Base-by-base conservation (phyloP, 345 rosid species). In the Salix purpurea region DNA sequence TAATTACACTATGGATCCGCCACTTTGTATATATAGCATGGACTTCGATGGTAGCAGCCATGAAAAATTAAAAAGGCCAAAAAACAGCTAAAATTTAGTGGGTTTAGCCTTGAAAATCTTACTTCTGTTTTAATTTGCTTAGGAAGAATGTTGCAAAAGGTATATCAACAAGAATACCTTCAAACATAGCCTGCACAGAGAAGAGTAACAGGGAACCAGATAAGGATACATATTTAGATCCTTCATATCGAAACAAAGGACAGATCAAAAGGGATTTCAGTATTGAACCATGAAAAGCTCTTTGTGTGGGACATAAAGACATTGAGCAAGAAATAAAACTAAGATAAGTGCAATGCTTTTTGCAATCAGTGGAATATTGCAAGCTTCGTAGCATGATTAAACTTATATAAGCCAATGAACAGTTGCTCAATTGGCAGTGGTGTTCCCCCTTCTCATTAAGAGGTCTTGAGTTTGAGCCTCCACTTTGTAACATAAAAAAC, bases 141-240 rank as follows among this genome's bases (percentile, higher is more conserved):
- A 96, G 88, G 88, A 96, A 96, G 91, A 96, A 96, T 66, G 98
- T 92, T 67, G 99, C 97, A 77, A 96, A 96, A 74, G 99, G 99
- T 77, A 96, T 91, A 79, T 96, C 99, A 83, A 96, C 98, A 56
- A 96, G 92, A 87, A 96, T 93, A 74, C 99, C 97, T 89, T 96
- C 99, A 87, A 91, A 96, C 97, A 96, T 92, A 62, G 98, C 98
- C 99, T 96, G 87, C 86, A 87, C 65, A 80, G 39, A 74, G 42
- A 76, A 83, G 74, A 30, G 72, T 11, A 73, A 77, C 19, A 64
- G 14, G 48, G n/a, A 18, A 46, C 61, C n/a, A 7, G 62, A 58
- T 58, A 58, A 58, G 15, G 14, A 58, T 58, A 1, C 62, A 11
- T n/a, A 58, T 8, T 6, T 18, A 42, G 28, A 46, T 44, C 42